phyloP scores from a whole-genome alignment of 352 stramenopile genomes.

The Globisporangium polare region DNA sequence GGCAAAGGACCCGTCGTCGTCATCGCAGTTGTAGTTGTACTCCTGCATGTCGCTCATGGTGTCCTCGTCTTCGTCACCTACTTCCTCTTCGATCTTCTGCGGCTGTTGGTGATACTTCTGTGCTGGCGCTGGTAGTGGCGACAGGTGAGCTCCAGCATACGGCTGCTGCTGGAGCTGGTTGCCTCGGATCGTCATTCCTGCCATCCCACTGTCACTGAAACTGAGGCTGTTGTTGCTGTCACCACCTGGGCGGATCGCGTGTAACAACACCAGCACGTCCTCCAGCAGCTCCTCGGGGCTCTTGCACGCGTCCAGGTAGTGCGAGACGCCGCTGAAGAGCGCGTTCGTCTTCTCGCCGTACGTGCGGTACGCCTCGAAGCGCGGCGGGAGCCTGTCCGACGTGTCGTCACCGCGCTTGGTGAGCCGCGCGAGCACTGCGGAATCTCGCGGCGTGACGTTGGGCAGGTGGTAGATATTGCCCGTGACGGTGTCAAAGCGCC shows the following conservation, averaged over 20 bases:
- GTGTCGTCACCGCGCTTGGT: constrained; percentile 55
- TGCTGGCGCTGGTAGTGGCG: neutral
- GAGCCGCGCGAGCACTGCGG: constrained; percentile 42
- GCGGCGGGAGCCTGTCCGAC: constrained; percentile 44
- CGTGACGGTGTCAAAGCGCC: constrained; percentile 57
- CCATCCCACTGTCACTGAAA: neutral
- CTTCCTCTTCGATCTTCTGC: constrained; percentile 47
- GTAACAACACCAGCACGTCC: constrained; percentile 34
- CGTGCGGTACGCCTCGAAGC: constrained; percentile 60
- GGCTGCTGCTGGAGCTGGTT: constrained; percentile 6
- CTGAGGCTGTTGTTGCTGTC: constrained; percentile 8
- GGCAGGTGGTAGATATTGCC: constrained; percentile 61
- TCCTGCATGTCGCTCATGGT: constrained; percentile 22
- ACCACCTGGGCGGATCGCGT: constrained; percentile 21
- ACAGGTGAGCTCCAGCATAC: neutral
- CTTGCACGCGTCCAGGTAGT: constrained; percentile 42
- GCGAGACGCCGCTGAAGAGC: constrained; percentile 34
- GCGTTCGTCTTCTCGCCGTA: constrained; percentile 57
- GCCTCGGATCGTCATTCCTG: constrained; percentile 1
- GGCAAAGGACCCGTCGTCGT: constrained; percentile 13
- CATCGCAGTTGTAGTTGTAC: constrained; percentile 37
- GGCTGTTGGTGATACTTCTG: constrained; percentile 14
- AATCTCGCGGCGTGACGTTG: constrained; percentile 33
- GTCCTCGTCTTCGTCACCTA: constrained; percentile 35
- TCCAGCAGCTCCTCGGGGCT: constrained; percentile 32